Base-by-base conservation (phyloP, 1,284 basidiomycete species). In the Trichosporon sp. region DNA sequence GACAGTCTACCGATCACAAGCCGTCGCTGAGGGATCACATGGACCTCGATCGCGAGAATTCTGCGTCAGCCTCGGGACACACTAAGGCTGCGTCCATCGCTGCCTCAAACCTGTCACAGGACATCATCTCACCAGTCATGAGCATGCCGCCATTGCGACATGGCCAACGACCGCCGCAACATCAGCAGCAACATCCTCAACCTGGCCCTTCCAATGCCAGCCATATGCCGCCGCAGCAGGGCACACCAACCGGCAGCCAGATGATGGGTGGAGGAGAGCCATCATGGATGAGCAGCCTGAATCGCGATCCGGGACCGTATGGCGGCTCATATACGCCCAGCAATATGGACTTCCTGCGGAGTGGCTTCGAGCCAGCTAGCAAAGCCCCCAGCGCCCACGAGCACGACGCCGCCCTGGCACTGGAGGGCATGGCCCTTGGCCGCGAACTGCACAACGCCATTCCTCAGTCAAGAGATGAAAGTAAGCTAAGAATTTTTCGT, bases 341-440 rank as follows among this genome's bases (percentile, higher is more conserved):
- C 25, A 54, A 54, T 16, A 54, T 54, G 49, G 49, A 54, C 25
- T 54, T 54, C 27, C 49, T 54, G 13, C 49, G 49, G 14, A 54
- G 49, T 27, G 49, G 49, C 3, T 54, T 54, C 49, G 65, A 66
- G 57, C 65, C 65, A 1, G 65, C 61, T 3, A 61, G 63, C 59
- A 67, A 67, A 11, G 66, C 66, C 2, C 66, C 68, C 2, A 65
- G 65, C 19, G 63, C 61, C 4, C 64, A 66, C 59, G 64, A 69
- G 56, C 67, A 69, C 27, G 62, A 73, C 54, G 67, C 67, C 3
- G 63, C 66, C 3, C 56, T 65, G 1, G 61, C 69, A 14, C 65
- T 77, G 44, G 66, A 68, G 36, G 66, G 66, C 21, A 65, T 68
- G 64, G 66, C 66, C 1, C 64, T 68, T 9, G 66, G 66, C 27